A percentile compares a stretch with the other conserved stretches of the same genome.
These are phyloP conservation scores for Lasiodiplodia theobromae DNA, from an alignment of 2,329 filamentous ascomycete genomes.

Conservation along the genomic window DNA sequence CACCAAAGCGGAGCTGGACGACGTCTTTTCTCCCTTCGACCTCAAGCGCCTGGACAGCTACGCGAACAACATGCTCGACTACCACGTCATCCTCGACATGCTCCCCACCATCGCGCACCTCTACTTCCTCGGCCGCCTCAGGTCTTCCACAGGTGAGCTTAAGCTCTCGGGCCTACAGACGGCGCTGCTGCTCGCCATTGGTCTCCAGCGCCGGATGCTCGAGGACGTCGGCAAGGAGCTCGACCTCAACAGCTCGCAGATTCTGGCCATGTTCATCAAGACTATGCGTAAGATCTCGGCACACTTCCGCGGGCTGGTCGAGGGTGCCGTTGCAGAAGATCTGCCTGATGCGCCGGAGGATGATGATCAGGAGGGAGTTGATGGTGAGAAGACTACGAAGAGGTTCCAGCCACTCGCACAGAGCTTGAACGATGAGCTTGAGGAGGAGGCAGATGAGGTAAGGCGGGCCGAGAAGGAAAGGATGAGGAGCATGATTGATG, in stretches of 20 bases:
- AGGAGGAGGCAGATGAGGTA: slow-evolving; percentile 81
- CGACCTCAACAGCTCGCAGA: slow-evolving; percentile 74
- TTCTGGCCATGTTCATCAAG: slow-evolving; percentile 97
- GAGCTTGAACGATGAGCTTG: slow-evolving; percentile 80
- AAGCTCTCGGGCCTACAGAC: slow-evolving; percentile 83
- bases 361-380: slow-evolving; percentile 65
- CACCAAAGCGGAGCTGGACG: slow-evolving; percentile 78
- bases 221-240: slow-evolving; percentile 82
- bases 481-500: slow-evolving; percentile 87
- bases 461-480: slow-evolving; percentile 75
- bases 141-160: slow-evolving; percentile 57
- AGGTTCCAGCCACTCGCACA: slow-evolving; percentile 75
- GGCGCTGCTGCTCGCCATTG: slow-evolving; percentile 81
- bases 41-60: slow-evolving; percentile 95
- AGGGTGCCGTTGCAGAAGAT: slow-evolving; percentile 65
- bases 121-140: slow-evolving; percentile 83
- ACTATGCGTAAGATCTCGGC: slow-evolving; percentile 85
- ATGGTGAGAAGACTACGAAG: slow-evolving; percentile 67
- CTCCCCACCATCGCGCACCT: slow-evolving; percentile 81
- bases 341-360: slow-evolving; percentile 54
- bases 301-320: slow-evolving; percentile 77
- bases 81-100: slow-evolving; percentile 95
- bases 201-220: slow-evolving; percentile 87
- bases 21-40: slow-evolving; percentile 85
- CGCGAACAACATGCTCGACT: slow-evolving; percentile 95